A percentile compares a stretch with the other conserved stretches of the same genome.
These are phyloP conservation scores for Penicillium sp. DNA, from an alignment of 2,329 filamentous ascomycete species.

Conservation along the genomic window DNA sequence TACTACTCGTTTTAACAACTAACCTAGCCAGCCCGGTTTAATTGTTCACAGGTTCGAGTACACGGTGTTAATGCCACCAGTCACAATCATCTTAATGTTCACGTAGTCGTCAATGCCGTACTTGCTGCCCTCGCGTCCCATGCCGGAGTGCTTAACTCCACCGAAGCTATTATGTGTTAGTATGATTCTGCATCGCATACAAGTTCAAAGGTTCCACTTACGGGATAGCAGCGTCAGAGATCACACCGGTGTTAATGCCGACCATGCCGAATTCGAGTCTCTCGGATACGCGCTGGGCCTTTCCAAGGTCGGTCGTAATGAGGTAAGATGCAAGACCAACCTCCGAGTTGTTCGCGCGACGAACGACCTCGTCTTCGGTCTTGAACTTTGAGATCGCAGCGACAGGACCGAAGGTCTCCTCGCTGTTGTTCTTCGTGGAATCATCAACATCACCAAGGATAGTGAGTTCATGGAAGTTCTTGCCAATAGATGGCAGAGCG, in stretches of 20 bases:
- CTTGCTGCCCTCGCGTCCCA: slow-evolving; percentile 74
- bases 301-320: slow-evolving; percentile 65
- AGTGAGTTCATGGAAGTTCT: slow-evolving; percentile 85
- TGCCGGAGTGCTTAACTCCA: slow-evolving; percentile 78
- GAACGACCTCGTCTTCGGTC: slow-evolving; percentile 81
- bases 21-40: not conserved
- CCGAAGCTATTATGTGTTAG: slow-evolving; percentile 59
- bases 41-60: not conserved
- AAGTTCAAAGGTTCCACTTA: slow-evolving; percentile 27
- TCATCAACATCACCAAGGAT: slow-evolving; percentile 80
- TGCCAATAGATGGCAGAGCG: slow-evolving; percentile 70
- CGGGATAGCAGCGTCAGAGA: slow-evolving; percentile 52
- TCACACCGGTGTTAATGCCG: slow-evolving; percentile 69
- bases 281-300: slow-evolving; percentile 61
- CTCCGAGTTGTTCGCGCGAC: slow-evolving; percentile 74
- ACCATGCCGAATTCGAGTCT: slow-evolving; percentile 52
- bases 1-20: not conserved
- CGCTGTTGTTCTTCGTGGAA: slow-evolving; percentile 76
- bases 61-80: slow-evolving; percentile 7
- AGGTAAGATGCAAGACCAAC: slow-evolving; percentile 92
- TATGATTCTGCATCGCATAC: not conserved
- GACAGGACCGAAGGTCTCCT: slow-evolving; percentile 93
- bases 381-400: slow-evolving; percentile 84
- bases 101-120: slow-evolving; percentile 76
- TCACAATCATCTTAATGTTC: slow-evolving; percentile 62